These are phyloP conservation scores for Neocatenulostroma microsporum DNA, from an alignment of 2,329 filamentous ascomycete genomes.

Conservation along the genomic window DNA sequence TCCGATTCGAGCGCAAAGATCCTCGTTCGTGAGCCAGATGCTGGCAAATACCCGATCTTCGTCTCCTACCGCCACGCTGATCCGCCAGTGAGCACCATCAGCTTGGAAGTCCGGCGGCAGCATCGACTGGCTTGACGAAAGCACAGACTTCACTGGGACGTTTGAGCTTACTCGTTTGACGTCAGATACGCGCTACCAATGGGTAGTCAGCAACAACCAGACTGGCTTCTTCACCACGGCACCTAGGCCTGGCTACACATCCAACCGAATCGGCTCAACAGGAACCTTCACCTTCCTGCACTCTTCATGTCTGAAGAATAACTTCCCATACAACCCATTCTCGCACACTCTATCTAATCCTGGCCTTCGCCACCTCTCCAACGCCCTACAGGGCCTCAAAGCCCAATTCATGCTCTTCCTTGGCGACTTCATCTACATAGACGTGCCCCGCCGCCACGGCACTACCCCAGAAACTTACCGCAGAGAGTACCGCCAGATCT, in stretches of 20 bases:
- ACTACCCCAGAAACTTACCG: constrained; percentile 67
- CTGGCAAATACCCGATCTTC: constrained; percentile 64
- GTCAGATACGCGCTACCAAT: constrained; percentile 71
- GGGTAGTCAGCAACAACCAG: constrained; percentile 78
- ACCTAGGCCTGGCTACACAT: constrained; percentile 59
- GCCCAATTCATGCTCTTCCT: constrained; percentile 67
- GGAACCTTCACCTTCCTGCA: constrained; percentile 83
- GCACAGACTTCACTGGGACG: constrained; percentile 73
- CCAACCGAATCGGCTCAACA: constrained; percentile 45
- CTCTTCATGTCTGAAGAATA: constrained; percentile 84
- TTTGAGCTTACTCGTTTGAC: constrained; percentile 60
- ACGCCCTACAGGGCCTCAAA: constrained; percentile 61
- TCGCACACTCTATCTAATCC: constrained; percentile 75
- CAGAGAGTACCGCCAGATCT: constrained; percentile 90
- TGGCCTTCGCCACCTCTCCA: constrained; percentile 68
- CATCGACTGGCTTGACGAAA: constrained; percentile 59
- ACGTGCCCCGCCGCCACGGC: constrained; percentile 76
- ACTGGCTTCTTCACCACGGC: constrained; percentile 73
- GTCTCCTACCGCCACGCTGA: constrained; percentile 51
- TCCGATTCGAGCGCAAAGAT: constrained; percentile 72
- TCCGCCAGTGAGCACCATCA: constrained; percentile 32
- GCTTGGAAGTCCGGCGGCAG: constrained; percentile 61
- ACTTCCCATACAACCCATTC: constrained; percentile 81
- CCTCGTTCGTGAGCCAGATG: constrained; percentile 75
- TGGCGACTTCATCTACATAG: constrained; percentile 83